These are phyloP conservation scores for Diaporthe eres DNA, from an alignment of 2,329 filamentous ascomycete species.

Conservation along the genomic window DNA sequence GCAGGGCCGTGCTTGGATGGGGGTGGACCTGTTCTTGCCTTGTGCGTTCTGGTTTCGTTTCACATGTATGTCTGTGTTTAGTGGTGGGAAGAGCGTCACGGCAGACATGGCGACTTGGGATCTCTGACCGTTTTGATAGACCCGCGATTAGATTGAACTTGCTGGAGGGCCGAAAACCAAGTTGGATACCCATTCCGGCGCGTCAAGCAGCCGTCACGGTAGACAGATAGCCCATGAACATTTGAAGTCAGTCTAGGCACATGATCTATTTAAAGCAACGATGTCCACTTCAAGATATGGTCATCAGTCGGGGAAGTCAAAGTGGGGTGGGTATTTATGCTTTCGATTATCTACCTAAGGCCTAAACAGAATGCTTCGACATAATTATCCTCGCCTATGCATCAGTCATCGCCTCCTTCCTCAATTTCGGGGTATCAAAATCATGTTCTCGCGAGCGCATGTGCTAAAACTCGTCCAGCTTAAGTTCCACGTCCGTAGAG, in stretches of 20 bases:
- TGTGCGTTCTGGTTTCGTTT: not conserved
- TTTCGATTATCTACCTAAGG: conserved; percentile 4
- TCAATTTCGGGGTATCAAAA: conserved; percentile 38
- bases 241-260: not conserved
- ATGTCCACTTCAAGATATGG: not conserved
- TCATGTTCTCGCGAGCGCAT: not conserved
- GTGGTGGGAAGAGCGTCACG: not conserved
- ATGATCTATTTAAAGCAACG: not conserved
- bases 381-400: not conserved
- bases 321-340: not conserved
- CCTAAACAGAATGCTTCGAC: not conserved
- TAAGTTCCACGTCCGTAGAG: not conserved
- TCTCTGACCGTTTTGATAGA: not conserved
- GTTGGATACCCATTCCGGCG: too few relatives aligned
- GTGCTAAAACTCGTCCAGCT: not conserved
- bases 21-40: not conserved
- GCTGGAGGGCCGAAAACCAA: not conserved
- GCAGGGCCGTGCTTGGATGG: not conserved
- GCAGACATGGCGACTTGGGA: not conserved
- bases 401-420: not conserved
- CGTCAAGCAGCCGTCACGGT: too few relatives aligned
- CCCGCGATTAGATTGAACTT: not conserved
- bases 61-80: not conserved
- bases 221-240: not conserved
- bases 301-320: not conserved